phyloP scores from a whole-genome alignment of 2,329 filamentous ascomycete genomes.

The Hypomyces rosellus region DNA sequence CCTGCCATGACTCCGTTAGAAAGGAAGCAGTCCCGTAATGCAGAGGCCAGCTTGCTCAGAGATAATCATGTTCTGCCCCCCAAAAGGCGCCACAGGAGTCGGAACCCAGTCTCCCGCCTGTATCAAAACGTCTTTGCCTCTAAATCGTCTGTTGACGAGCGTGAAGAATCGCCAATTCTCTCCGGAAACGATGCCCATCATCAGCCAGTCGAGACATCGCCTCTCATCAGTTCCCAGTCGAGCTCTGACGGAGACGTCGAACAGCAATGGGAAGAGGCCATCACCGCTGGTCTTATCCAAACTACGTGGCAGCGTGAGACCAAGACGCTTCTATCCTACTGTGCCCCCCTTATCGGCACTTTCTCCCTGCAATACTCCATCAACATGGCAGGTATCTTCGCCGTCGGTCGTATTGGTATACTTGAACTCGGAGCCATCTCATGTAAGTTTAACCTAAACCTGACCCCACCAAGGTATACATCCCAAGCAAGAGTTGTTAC shows the following conservation, averaged over 20 bases:
- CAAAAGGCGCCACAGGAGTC: constrained; percentile 40
- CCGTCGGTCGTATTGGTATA: constrained; percentile 68
- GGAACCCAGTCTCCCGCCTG: constrained; percentile 30
- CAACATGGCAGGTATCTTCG: constrained; percentile 75
- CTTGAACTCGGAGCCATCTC: constrained; percentile 44
- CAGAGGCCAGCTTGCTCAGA: constrained; percentile 54
- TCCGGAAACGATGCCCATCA: constrained; percentile 34
- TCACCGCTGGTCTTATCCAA: constrained; percentile 70
- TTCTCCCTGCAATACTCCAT: constrained; percentile 79
- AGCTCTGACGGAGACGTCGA: constrained; percentile 51
- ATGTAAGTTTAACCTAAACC: constrained; percentile 21
- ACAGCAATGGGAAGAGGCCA: constrained; percentile 78
- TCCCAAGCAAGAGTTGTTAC: neutral
- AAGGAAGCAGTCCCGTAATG: constrained; percentile 48
- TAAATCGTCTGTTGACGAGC: constrained; percentile 36
- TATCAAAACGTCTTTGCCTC: constrained; percentile 51
- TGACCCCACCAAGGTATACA: neutral
- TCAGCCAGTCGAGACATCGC: constrained; percentile 35
- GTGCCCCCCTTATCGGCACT: constrained; percentile 61
- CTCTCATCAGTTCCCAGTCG: constrained; percentile 26
- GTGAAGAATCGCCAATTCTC: neutral
- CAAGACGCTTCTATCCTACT: constrained; percentile 70
- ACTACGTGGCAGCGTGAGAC: constrained; percentile 90
- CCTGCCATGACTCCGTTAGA: constrained; percentile 48
- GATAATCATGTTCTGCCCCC: constrained; percentile 62